Percentiles rank a stretch among this genome's conserved stretches.
Conservation (phyloP, 169 alveolate genomes). For the Plasmodium vivax region DNA sequence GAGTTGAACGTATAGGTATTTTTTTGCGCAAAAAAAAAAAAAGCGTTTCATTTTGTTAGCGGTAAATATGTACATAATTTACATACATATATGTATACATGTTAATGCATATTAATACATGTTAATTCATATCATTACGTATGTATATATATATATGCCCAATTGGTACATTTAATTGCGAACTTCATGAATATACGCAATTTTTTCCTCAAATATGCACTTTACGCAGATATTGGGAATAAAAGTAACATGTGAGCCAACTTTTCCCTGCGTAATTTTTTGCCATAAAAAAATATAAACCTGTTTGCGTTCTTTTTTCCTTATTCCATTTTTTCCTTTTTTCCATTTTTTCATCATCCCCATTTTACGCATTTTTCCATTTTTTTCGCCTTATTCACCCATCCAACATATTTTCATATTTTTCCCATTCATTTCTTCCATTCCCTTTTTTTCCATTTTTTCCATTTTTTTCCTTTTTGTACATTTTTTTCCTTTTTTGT, state of each 20-base stretch:
- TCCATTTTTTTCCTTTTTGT: too few relatives aligned
- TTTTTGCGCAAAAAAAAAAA: neutral
- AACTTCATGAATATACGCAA: neutral
- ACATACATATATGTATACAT: conserved; percentile 1
- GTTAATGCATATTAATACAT: neutral
- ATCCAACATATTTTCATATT: neutral
- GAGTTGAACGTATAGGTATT: neutral
- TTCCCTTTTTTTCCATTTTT: neutral
- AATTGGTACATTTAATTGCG: neutral
- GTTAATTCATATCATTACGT: neutral
- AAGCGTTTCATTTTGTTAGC: neutral
- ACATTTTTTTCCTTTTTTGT: neutral
- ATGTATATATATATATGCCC: neutral
- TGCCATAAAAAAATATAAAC: neutral
- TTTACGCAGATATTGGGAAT: neutral
- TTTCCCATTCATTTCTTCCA: neutral
- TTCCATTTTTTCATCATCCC: neutral
- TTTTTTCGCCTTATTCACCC: neutral
- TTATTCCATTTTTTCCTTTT: neutral
- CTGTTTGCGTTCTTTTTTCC: neutral
- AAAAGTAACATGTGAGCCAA: neutral
- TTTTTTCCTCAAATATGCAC: neutral
- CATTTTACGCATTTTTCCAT: neutral
- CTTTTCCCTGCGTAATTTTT: neutral
- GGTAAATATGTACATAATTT: neutral